A percentile compares a stretch with the other conserved stretches of the same genome.
phyloP scores from a whole-genome alignment of 257 asterid genomes.

The Solanum dulcamara region DNA sequence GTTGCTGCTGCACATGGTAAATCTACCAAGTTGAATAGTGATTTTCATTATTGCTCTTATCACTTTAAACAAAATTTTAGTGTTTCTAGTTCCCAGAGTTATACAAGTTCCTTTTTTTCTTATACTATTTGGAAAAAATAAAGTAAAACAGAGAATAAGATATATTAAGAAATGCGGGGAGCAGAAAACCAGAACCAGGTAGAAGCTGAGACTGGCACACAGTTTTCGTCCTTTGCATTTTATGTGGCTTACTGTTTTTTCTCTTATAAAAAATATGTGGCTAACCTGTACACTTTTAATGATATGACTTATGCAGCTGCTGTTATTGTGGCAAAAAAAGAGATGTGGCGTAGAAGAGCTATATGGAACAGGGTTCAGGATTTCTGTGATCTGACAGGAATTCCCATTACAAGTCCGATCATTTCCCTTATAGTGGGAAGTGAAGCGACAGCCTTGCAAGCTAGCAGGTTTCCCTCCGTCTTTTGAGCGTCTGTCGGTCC shows the following conservation, averaged over 20 bases:
- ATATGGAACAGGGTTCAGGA: constrained; percentile 55
- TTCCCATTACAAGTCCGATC: constrained; percentile 33
- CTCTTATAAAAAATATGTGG: background rate
- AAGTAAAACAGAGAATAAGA: background rate
- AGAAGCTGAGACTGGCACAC: background rate
- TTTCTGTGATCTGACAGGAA: constrained; percentile 41
- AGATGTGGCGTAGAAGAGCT: constrained; percentile 80
- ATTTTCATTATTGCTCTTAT: background rate
- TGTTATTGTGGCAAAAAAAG: constrained; percentile 56
- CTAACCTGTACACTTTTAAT: background rate
- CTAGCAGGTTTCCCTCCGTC: constrained; percentile 55
- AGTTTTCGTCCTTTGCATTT: background rate
- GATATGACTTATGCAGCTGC: constrained; percentile 52
- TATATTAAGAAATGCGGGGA: background rate
- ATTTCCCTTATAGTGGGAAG: constrained; percentile 62
- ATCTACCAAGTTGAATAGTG: background rate
- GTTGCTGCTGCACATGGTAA: constrained; percentile 94
- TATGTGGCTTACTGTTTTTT: background rate
- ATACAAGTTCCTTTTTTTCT: background rate
- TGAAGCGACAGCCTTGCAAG: constrained; percentile 84
- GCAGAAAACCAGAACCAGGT: background rate
- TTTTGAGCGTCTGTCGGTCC: background rate
- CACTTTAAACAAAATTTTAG: background rate
- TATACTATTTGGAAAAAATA: background rate
- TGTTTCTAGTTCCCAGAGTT: background rate